Evolutionary conservation across 2,329 filamentous ascomycete species (phyloP).

Genomic region (Botrytis fragariae): DNA sequence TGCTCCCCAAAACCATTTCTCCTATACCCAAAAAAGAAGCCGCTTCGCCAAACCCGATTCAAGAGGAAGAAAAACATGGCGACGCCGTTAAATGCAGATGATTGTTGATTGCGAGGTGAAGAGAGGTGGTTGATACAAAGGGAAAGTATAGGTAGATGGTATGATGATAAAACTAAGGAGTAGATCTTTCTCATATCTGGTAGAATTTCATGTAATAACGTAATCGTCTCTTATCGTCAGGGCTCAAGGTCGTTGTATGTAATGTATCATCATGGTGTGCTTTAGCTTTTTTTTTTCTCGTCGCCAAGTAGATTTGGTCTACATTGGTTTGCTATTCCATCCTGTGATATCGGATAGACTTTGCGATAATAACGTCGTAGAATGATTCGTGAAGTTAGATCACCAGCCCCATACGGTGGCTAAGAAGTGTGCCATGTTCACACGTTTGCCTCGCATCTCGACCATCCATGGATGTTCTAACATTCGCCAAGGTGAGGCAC

Average conservation of each 20-base stretch:
- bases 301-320: not conserved
- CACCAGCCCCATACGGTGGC: constrained; percentile 95
- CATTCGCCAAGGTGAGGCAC: constrained; percentile 97
- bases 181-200: not conserved
- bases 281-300: not conserved
- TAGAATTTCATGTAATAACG: not conserved
- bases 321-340: not conserved
- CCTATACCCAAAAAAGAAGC: constrained; percentile 10
- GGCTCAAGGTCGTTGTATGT: not conserved
- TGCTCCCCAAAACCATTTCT: not conserved
- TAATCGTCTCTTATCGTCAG: constrained; percentile 3
- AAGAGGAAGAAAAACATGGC: not conserved
- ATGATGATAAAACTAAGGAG: not conserved
- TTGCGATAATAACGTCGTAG: not conserved
- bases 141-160: not conserved
- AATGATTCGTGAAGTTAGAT: not conserved
- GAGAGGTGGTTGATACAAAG: not conserved
- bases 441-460: constrained; percentile 92
- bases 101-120: not conserved
- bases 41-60: not conserved
- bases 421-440: constrained; percentile 95
- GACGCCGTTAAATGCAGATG: constrained; percentile 10
- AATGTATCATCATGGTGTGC: not conserved
- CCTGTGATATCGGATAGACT: not conserved
- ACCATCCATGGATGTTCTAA: constrained; percentile 98